These are phyloP conservation scores for Hygrocybe coccinea DNA, from an alignment of 768 basidiomycete genomes.

Conservation along the genomic window DNA sequence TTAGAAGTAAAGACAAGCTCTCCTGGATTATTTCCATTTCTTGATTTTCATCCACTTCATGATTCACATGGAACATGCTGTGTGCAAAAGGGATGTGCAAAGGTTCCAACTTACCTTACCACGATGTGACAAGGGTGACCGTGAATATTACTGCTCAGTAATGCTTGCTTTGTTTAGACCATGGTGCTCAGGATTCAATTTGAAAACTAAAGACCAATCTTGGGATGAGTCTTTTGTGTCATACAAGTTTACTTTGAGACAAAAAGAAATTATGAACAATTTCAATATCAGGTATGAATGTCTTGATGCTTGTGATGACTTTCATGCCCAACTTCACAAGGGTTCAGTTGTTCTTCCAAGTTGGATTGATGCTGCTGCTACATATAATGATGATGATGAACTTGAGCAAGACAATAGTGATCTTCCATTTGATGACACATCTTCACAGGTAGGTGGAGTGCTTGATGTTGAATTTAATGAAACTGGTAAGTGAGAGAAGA, in stretches of 20 bases:
- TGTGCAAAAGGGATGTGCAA: neutral
- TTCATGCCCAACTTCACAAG: neutral
- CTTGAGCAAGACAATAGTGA: no score
- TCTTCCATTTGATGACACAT: no score
- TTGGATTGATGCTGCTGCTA: no score
- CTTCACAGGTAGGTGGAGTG: neutral
- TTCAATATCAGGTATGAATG: slow-evolving; percentile 35
- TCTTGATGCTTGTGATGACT: slow-evolving; percentile 22
- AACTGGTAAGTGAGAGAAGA: neutral
- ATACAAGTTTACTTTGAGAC: slow-evolving; percentile 11
- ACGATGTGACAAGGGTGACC: slow-evolving; percentile 27
- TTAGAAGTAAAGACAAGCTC: slow-evolving; percentile 17
- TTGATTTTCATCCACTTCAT: slow-evolving; percentile 7
- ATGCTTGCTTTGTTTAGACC: slow-evolving; percentile 32
- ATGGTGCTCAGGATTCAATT: slow-evolving; percentile 25
- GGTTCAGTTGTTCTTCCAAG: no score
- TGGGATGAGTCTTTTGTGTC: slow-evolving; percentile 26
- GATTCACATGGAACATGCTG: neutral
- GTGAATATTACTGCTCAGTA: slow-evolving; percentile 27
- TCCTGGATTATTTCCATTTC: slow-evolving; percentile 17
- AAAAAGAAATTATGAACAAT: slow-evolving; percentile 22
- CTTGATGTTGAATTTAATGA: neutral
- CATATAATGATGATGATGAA: no score
- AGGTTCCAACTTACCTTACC: slow-evolving; percentile 27
- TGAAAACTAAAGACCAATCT: slow-evolving; percentile 13